A percentile compares a stretch with the other conserved stretches of the same genome.
These are phyloP conservation scores for Thoreauomyces humboldtii DNA, from an alignment of 192 early-diverging fungal species.

Conservation along the genomic window DNA sequence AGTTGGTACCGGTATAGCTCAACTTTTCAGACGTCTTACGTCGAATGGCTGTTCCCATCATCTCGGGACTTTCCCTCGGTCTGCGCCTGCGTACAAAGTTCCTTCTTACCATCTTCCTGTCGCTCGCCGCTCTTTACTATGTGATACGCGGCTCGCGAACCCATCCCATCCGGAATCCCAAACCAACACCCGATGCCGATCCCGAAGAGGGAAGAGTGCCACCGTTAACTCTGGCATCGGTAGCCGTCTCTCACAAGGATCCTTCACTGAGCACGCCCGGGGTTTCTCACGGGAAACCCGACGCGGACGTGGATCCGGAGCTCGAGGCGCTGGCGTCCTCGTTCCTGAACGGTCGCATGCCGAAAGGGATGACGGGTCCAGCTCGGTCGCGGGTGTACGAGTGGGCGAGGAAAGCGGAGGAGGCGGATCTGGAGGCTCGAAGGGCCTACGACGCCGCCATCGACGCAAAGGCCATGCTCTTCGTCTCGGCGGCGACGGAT, in stretches of 20 bases:
- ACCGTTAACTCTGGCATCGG: neutral
- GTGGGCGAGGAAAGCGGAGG: constrained; percentile 19
- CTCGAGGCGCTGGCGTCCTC: neutral
- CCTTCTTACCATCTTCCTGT: neutral
- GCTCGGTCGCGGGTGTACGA: constrained; percentile 18
- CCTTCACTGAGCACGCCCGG: neutral
- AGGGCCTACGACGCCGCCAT: constrained; percentile 16
- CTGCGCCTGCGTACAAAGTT: constrained; percentile 1
- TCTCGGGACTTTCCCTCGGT: constrained; percentile 10
- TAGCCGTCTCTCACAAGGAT: neutral
- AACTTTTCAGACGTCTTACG: too few species aligned
- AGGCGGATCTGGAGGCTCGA: constrained; percentile 16
- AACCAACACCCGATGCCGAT: neutral
- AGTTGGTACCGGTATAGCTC: neutral
- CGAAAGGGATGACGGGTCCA: constrained; percentile 9
- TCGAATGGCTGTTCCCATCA: constrained; percentile 8
- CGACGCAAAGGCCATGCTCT: constrained; percentile 30
- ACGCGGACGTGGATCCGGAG: neutral
- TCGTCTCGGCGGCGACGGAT: constrained; percentile 24
- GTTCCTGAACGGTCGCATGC: constrained; percentile 4
- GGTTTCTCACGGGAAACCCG: neutral
- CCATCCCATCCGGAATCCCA: neutral
- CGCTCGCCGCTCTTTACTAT: neutral
- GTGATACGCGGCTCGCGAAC: neutral
- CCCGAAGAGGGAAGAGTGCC: neutral